Conservation (phyloP, 2,329 filamentous ascomycete species). For the Aschersonia sp. region DNA sequence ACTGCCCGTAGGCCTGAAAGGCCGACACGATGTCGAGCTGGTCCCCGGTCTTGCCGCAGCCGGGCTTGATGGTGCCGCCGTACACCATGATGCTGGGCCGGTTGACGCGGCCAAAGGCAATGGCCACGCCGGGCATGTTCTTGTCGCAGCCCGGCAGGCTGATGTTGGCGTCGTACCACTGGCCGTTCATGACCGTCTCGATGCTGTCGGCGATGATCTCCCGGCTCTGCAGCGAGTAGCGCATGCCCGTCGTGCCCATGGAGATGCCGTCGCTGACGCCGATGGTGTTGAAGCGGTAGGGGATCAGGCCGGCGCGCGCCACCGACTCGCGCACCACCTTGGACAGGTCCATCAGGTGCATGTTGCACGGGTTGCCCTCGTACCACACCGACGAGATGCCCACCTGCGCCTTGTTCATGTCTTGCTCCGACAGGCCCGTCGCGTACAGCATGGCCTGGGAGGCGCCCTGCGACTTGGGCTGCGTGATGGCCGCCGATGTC, state of each 20-base stretch:
- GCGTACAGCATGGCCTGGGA: slow-evolving; percentile 99
- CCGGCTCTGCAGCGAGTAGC: slow-evolving; percentile 84
- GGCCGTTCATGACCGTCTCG: slow-evolving; percentile 96
- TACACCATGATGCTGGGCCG: slow-evolving; percentile 95
- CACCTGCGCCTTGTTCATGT: slow-evolving; percentile 94
- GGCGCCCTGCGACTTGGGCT: slow-evolving; percentile 94
- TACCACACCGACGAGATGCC: slow-evolving; percentile 98
- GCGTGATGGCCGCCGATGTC: slow-evolving; percentile 73
- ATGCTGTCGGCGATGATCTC: slow-evolving; percentile 97
- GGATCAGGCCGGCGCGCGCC: slow-evolving; percentile 61
- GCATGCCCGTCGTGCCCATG: slow-evolving; percentile 97
- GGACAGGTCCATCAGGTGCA: slow-evolving; percentile 90
- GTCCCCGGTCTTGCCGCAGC: slow-evolving; percentile 63
- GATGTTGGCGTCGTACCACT: slow-evolving; percentile 98
- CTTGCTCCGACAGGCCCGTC: slow-evolving; percentile 70
- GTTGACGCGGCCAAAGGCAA: slow-evolving; percentile 92
- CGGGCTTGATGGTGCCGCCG: slow-evolving; percentile 84
- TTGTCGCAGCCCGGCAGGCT: slow-evolving; percentile 97
- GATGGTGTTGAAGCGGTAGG: slow-evolving; percentile 98
- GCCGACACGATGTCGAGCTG: slow-evolving; percentile 90
- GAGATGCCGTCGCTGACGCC: slow-evolving; percentile 96
- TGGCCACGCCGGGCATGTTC: slow-evolving; percentile 92
- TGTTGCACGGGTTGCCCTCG: slow-evolving; percentile 96
- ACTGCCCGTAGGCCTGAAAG: slow-evolving; percentile 96
- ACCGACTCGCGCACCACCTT: slow-evolving; percentile 52